Evolutionary conservation across 495 filamentous ascomycete genomes (phyloP).

Genomic region (Thozetella sp.): DNA sequence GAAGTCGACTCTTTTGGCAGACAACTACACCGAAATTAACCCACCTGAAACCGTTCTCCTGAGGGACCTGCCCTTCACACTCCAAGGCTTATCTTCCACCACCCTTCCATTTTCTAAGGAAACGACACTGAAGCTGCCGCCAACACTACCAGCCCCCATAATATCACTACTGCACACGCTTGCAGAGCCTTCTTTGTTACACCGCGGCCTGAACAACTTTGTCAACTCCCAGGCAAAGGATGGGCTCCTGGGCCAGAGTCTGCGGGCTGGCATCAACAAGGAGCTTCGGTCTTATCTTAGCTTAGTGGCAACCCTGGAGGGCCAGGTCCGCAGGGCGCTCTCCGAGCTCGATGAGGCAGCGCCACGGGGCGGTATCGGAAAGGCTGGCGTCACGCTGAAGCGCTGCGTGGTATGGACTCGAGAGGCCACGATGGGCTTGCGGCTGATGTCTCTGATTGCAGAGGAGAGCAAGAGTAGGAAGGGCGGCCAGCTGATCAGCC

Average conservation of each 20-base stretch:
- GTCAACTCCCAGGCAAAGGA: constrained; percentile 63
- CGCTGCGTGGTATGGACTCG: constrained; percentile 96
- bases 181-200: constrained; percentile 91
- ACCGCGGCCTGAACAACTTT: constrained; percentile 76
- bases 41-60: constrained; percentile 75
- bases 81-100: constrained; percentile 89
- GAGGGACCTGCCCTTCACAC: constrained; percentile 88
- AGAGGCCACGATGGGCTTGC: constrained; percentile 94
- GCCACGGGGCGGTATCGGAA: constrained; percentile 68
- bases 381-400: constrained; percentile 93
- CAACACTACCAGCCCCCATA: constrained; percentile 78
- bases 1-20: constrained; percentile 51
- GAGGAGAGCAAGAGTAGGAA: constrained; percentile 85
- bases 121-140: constrained; percentile 70
- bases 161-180: constrained; percentile 86
- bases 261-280: constrained; percentile 83
- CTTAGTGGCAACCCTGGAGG: constrained; percentile 91
- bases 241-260: constrained; percentile 84
- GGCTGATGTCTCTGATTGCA: constrained; percentile 91
- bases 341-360: constrained; percentile 66
- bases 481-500: constrained; percentile 90
- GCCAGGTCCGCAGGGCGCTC: constrained; percentile 84
- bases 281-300: constrained; percentile 90
- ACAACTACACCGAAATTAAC: constrained; percentile 50
- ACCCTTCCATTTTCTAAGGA: constrained; percentile 74